Conservation (phyloP, 2,329 filamentous ascomycete genomes). For the Scedosporium boydii region DNA sequence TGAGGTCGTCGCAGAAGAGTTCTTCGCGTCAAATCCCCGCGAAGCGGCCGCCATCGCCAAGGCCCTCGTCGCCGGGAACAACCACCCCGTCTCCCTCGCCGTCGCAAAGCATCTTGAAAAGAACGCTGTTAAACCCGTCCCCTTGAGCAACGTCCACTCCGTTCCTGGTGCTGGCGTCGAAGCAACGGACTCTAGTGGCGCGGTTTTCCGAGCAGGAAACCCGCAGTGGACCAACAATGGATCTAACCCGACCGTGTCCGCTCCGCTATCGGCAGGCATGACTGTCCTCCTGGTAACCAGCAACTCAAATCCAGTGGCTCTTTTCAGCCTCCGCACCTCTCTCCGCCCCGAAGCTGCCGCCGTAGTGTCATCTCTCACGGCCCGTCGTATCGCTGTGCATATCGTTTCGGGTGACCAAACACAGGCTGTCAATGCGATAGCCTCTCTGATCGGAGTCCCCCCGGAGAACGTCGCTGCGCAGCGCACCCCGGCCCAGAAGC, state of each 20-base stretch:
- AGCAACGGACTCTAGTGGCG: conserved; percentile 14
- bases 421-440: conserved; percentile 37
- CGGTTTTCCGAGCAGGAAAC: conserved; percentile 32
- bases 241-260: conserved; percentile 11
- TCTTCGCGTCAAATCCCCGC: conserved; percentile 12
- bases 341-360: conserved; percentile 26
- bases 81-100: conserved; percentile 42
- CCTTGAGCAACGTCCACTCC: conserved; percentile 19
- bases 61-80: conserved; percentile 25
- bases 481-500: conserved; percentile 44
- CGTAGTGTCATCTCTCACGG: conserved; percentile 34
- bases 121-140: neutral
- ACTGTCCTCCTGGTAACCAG: conserved; percentile 19
- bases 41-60: conserved; percentile 13
- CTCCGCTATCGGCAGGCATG: conserved; percentile 14
- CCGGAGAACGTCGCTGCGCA: conserved; percentile 28
- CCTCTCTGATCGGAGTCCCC: conserved; percentile 27
- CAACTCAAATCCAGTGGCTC: conserved; percentile 23
- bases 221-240: conserved; percentile 29
- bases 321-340: conserved; percentile 37
- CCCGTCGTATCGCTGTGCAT: conserved; percentile 37
- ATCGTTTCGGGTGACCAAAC: conserved; percentile 49
- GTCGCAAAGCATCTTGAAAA: conserved; percentile 30
- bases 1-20: conserved; percentile 16
- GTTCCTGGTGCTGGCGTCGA: conserved; percentile 30